Base-by-base conservation (phyloP, 1,139 yeast species). In the Taphrina pruni region DNA sequence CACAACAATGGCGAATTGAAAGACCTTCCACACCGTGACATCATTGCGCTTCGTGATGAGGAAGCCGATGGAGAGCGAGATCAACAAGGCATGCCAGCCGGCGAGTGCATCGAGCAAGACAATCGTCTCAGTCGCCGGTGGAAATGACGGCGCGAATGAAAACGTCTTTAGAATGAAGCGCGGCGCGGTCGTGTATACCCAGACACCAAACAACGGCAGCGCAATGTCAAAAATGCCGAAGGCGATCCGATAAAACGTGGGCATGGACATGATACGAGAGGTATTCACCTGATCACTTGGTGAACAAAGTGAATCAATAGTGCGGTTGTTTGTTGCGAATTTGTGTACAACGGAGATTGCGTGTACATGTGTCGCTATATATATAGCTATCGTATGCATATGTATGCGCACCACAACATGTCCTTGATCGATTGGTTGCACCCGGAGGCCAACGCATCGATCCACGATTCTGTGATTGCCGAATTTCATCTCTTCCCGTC, bases 31-130 rank as follows among this genome's bases (percentile, higher is more conserved):
- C 21, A 50, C 54, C 5, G n/a, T 21, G 12, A 50, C 11, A 50
- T 50, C 54, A 9, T 50, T n/a, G 32, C 36, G 54, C 54, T 50
- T 50, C 36, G 54, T 50, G 54, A 50, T 50, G 36, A 50, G 54
- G 54, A 50, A 50, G 36, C 54, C 54, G 8, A 50, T 32, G 6
- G 54, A 21, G 54, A 50, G 32, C n/a, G n/a, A 11, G 6, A 50
- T 26, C 36, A 50, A n/a, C 36, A 21, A 1, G n/a, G 54, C 54
- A 26, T 50, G 54, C 54, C 54, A 50, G n/a, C 54, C 36, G 11
- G 36, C 54, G 1, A 50, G 36, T n/a, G 36, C 36, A 7, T 26
- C 54, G 12, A 26, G 12, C 54, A 50, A 8, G 12, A 50, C 36
- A 6, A 21, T 50, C 9, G 54, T 50, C 54, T 50, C 54, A 4